Conservation (phyloP, 2,329 filamentous ascomycete species). For the Colletotrichum musae region DNA sequence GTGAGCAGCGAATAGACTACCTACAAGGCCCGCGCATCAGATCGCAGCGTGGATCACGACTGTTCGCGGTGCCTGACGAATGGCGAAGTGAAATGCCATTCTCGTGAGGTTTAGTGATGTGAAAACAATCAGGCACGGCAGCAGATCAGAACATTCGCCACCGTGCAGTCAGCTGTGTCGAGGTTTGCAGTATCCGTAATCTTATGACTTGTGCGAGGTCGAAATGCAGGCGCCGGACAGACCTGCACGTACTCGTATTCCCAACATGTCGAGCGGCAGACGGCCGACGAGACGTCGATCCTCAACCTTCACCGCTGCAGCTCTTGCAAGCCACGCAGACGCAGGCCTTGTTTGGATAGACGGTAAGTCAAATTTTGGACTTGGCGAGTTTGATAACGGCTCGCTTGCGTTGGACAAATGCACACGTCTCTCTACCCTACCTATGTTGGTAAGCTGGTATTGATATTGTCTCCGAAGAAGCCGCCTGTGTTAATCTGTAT, state of each 20-base stretch:
- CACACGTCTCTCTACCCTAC: neutral
- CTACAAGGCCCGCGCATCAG: neutral
- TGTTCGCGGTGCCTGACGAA: conserved; percentile 9
- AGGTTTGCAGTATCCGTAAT: neutral
- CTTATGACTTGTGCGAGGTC: conserved; percentile 6
- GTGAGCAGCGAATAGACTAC: conserved; percentile 15
- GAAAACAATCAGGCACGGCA: conserved; percentile 10
- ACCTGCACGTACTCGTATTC: conserved; percentile 33
- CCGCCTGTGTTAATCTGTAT: conserved; percentile 1
- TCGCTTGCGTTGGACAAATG: conserved; percentile 2
- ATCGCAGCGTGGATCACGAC: conserved; percentile 5
- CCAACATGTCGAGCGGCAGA: conserved; percentile 6
- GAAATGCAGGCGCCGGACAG: conserved; percentile 1
- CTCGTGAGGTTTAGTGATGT: conserved; percentile 8
- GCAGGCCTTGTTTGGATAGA: neutral
- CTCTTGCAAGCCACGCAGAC: conserved; percentile 6
- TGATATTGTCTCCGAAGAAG: conserved; percentile 31
- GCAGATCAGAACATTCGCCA: neutral
- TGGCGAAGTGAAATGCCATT: neutral
- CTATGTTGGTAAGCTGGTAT: conserved; percentile 4
- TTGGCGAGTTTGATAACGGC: conserved; percentile 21
- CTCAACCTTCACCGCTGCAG: conserved; percentile 20
- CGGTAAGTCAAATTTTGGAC: neutral
- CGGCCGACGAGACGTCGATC: conserved; percentile 19
- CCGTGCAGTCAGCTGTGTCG: conserved; percentile 9